Base-by-base conservation (phyloP, 1,284 basidiomycete species). In the Cutaneotrichosporon cyanovorans region DNA sequence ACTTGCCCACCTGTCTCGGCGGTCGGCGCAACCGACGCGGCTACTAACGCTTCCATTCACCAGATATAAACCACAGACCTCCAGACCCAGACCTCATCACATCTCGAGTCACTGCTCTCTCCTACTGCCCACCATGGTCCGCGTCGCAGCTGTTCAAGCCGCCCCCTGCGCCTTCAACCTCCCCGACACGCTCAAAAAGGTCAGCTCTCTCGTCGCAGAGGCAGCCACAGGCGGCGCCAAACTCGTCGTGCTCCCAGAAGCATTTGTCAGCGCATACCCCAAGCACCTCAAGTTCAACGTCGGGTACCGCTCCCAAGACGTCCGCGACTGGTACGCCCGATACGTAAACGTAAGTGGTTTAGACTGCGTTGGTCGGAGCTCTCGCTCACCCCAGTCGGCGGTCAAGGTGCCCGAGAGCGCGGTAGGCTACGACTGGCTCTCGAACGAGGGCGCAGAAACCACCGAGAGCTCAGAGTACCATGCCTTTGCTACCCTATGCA, bases 161-260 rank as follows among this genome's bases (percentile, higher is more conserved):
- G 46, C 53, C 12, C 50, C 60, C 3, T 76, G 75, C 19, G 73
- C 74, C 1, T 83, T 77, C 61, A 74, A 76, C 46, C 65, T 83
- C 9, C 46, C 67, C 2, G 73, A 74, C 21, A 81, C 81, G 0
- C 67, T 84, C 16, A 63, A 74, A 39, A 83, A 82, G 61, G 74
- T 82, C 8, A 76, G 79, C 45, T 60, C 58, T 4, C 69, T 80
- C 15, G 75, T 76, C 18, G 73, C 62, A n/a, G 62, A 78, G 11
- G 80, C 80, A 3, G 76, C 75, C 50, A 71, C 76, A 21, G 76
- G 79, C 53, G 71, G 71, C 3, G 71, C 77, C 0, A 74, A 81
- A 56, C 65, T 85, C 2, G 80, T 76, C 21, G 79, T 84, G 10
- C 83, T 85, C 59, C 84, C 83, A 3, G 83, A 85, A 62, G 84